Conservation (phyloP, 108 stramenopile species). For the Parietichytrium sp. region DNA sequence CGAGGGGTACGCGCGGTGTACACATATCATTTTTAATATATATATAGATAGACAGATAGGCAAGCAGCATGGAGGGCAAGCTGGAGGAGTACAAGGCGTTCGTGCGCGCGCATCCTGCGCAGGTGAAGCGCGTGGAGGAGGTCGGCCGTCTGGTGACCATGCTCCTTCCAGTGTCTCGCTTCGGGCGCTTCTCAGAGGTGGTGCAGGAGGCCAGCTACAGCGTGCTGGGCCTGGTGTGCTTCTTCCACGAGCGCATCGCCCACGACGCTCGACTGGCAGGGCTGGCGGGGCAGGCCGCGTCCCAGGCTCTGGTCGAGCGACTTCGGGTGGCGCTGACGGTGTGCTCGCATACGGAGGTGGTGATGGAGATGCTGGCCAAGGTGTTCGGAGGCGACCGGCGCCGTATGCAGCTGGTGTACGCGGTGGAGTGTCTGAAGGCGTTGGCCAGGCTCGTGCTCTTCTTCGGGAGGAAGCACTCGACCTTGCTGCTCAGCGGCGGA, state of each 20-base stretch:
- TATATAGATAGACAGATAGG: too few species aligned
- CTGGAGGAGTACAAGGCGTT: constrained; percentile 33
- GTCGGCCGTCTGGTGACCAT: constrained; percentile 25
- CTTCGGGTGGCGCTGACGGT: neutral
- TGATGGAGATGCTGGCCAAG: constrained; percentile 17
- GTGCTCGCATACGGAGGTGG: neutral
- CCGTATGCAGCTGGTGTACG: neutral
- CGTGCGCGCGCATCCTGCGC: constrained; percentile 22
- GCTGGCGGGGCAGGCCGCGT: neutral
- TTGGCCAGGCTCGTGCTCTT: neutral
- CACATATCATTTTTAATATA: too few species aligned
- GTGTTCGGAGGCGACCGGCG: neutral
- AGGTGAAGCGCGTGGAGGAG: constrained; percentile 38
- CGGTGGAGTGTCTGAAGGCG: constrained; percentile 21
- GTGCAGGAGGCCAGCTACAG: constrained; percentile 14
- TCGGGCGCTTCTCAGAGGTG: constrained; percentile 7
- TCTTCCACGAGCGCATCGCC: constrained; percentile 10
- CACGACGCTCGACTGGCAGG: neutral
- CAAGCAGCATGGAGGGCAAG: too few species aligned
- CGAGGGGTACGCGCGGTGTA: too few species aligned
- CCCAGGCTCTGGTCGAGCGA: neutral
- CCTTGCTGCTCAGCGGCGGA: neutral
- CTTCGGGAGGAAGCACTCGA: neutral
- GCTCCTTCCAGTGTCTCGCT: neutral
- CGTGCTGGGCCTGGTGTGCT: constrained; percentile 23